Conservation (phyloP, 116 monocot species). For the Papilionanthe hybrid region DNA sequence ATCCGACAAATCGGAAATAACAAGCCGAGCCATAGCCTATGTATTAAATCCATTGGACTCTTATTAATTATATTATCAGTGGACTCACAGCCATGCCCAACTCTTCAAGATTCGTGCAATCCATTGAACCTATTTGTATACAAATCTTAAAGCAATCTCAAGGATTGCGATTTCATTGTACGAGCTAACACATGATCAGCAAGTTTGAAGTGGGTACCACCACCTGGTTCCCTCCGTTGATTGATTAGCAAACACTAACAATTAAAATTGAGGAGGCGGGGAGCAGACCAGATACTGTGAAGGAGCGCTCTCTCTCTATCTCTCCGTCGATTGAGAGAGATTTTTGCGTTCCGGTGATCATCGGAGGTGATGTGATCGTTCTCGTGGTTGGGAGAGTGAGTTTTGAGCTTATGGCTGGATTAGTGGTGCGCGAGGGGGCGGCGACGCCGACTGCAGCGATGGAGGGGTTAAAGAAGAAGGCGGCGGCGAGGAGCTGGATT, state of each 20-base stretch:
- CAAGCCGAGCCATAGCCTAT: too few species aligned
- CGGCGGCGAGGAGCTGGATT: conserved; percentile 66
- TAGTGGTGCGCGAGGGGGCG: conserved; percentile 10
- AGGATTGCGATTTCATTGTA: background rate
- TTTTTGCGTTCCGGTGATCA: background rate
- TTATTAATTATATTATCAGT: too few species aligned
- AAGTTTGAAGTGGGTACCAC: background rate
- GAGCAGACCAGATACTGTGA: background rate
- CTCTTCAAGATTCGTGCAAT: too few species aligned
- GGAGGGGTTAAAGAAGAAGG: conserved; percentile 41
- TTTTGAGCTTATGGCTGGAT: conserved; percentile 3
- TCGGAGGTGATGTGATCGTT: background rate
- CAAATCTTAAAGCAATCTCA: background rate
- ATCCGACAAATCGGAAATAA: too few species aligned
- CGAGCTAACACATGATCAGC: background rate
- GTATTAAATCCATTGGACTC: too few species aligned
- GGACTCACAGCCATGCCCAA: too few species aligned
- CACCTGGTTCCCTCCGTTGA: background rate
- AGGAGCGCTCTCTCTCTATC: background rate
- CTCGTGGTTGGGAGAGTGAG: background rate
- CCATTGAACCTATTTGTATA: too few species aligned
- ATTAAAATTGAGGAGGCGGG: background rate
- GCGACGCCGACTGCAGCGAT: conserved; percentile 6
- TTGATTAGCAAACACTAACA: conserved; percentile 1
- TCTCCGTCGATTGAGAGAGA: background rate